phyloP scores from a whole-genome alignment of 768 basidiomycete species.

The Leccinum uliginosum region DNA sequence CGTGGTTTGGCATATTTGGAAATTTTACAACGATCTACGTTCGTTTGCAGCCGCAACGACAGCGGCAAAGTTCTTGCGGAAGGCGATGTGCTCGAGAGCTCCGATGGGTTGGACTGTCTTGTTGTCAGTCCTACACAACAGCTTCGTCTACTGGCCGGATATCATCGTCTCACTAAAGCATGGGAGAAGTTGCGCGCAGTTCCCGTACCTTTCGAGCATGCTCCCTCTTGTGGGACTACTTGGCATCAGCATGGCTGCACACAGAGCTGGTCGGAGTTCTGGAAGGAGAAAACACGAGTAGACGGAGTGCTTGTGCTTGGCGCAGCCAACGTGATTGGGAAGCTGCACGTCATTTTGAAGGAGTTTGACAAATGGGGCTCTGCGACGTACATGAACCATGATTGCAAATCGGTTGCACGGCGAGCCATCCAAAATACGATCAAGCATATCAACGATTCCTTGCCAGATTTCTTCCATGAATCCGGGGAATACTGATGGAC shows the following conservation, averaged over 20 bases:
- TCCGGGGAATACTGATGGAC: slow-evolving; percentile 27
- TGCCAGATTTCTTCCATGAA: slow-evolving; percentile 60
- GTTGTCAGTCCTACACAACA: slow-evolving; percentile 56
- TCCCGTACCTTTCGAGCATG: slow-evolving; percentile 63
- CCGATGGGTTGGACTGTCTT: slow-evolving; percentile 42
- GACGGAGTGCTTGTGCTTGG: slow-evolving; percentile 58
- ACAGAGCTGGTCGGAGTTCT: slow-evolving; percentile 74
- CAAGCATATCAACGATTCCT: slow-evolving; percentile 50
- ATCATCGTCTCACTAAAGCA: slow-evolving; percentile 58
- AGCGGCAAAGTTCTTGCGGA: slow-evolving; percentile 18
- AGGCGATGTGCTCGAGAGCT: slow-evolving; percentile 29
- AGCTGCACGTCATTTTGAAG: slow-evolving; percentile 56
- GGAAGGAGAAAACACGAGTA: slow-evolving; percentile 68
- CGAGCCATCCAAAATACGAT: slow-evolving; percentile 52
- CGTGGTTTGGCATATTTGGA: slow-evolving; percentile 67
- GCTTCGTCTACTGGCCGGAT: slow-evolving; percentile 63
- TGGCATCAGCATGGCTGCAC: slow-evolving; percentile 73
- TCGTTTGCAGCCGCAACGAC: slow-evolving; percentile 16
- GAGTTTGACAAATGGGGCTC: slow-evolving; percentile 70
- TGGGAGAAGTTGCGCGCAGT: slow-evolving; percentile 62
- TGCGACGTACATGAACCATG: slow-evolving; percentile 76
- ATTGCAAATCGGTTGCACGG: slow-evolving; percentile 59
- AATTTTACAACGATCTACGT: slow-evolving; percentile 61
- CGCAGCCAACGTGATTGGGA: slow-evolving; percentile 63
- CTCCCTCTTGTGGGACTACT: slow-evolving; percentile 55